These are phyloP conservation scores for Botryotinia globosa DNA, from an alignment of 2,329 filamentous ascomycete genomes.

Conservation along the genomic window DNA sequence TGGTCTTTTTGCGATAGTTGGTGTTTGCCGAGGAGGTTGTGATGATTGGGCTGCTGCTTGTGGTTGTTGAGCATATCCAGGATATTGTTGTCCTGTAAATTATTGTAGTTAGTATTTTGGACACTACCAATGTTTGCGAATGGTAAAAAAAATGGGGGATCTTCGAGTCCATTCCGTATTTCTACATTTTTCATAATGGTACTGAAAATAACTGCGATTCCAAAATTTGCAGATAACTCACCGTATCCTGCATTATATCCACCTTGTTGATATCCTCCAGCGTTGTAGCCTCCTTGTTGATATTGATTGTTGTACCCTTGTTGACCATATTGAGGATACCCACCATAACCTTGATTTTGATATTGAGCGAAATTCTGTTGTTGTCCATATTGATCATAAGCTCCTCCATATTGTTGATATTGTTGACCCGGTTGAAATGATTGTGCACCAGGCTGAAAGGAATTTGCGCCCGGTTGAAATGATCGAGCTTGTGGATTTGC, in stretches of 20 bases:
- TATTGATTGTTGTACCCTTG: slow-evolving; percentile 49
- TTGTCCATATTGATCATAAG: slow-evolving; percentile 54
- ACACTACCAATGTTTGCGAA: not conserved
- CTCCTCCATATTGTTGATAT: slow-evolving; percentile 58
- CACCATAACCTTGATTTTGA: slow-evolving; percentile 51
- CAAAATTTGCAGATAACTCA: slow-evolving; percentile 27
- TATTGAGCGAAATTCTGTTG: slow-evolving; percentile 52
- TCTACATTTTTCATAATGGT: not conserved
- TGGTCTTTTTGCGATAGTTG: slow-evolving; percentile 63
- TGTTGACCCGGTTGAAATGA: slow-evolving; percentile 70
- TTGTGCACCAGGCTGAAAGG: slow-evolving; percentile 71
- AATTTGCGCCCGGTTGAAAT: slow-evolving; percentile 66
- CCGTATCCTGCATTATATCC: slow-evolving; percentile 43
- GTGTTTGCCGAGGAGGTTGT: slow-evolving; percentile 48
- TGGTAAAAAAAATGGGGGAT: not conserved
- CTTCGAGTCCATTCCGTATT: not conserved
- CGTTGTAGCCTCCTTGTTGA: slow-evolving; percentile 47
- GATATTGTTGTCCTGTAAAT: slow-evolving; percentile 46
- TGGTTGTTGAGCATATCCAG: slow-evolving; percentile 52
- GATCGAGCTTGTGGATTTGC: slow-evolving; percentile 42
- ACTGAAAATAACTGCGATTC: not conserved
- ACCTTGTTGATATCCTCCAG: slow-evolving; percentile 37
- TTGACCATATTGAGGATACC: slow-evolving; percentile 55
- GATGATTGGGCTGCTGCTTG: slow-evolving; percentile 43
- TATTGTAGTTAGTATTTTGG: slow-evolving; percentile 6